Evolutionary conservation across 805 yeast genomes (phyloP), one percentile per base, ranked within the genome.

Genomic region (Saccharomycopsis sp.): DNA sequence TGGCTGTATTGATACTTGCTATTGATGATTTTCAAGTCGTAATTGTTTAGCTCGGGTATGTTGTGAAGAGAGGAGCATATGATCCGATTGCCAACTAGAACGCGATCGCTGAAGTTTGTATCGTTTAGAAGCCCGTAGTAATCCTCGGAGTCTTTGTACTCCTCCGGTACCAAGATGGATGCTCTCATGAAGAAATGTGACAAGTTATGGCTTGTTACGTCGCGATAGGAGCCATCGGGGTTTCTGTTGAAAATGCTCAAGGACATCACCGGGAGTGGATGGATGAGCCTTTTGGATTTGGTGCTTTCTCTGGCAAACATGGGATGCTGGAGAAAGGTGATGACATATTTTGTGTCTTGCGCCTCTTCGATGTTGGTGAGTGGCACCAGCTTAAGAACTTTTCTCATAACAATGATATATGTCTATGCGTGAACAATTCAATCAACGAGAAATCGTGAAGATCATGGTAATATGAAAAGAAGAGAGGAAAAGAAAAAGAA

Each of bases 291-390:
- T 22, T 40, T 44, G 10, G 34, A 31, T 29, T 39, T 45, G n/a
- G 46, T 45, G 18, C 41, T 34, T 25, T 45, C 49, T 35, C 49
- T 39, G n/a, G 49, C 49, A 36, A 42, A 45, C 19, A 32, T 35
- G 7, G 49, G 49, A 26, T 36, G 41, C 34, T 45, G 49, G 22
- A 45, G 19, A 15, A 45, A 34, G 17, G 34, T 33, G 15, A 45
- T 20, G 12, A 20, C 41, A 26, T 45, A 45, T 10, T 23, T 39
- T n/a, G 42, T 35, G 20, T 32, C 20, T 10, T 6, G 6, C 17
- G 6, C 21, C 17, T 6, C 6, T 15, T 32, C 20, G 7, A 32
- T 32, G 20, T 32, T 32, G 7, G 17, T 17, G 20, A 32, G 21
- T 8, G 35, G 35, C 5, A 13, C 10, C 7, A 15, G 20, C 6